Conservation (phyloP, 1,284 basidiomycete species). For the Rhodotorula sp. region DNA sequence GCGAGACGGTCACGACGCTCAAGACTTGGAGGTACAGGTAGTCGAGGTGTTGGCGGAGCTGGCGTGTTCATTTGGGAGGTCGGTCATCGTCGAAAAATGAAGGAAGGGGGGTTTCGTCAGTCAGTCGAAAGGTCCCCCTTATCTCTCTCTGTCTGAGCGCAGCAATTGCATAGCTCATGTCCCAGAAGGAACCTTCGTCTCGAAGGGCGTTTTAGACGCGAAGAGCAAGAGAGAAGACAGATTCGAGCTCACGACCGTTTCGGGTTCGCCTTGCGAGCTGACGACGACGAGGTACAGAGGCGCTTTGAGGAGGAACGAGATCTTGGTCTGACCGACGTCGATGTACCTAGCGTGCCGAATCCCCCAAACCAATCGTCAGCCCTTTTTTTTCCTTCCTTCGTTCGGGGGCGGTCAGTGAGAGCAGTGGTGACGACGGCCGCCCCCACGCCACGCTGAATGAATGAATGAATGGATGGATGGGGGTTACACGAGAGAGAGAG, state of each 20-base stretch:
- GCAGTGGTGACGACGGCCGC: too few relatives aligned
- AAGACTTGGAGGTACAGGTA: conserved; percentile 90
- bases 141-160: background rate
- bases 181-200: background rate
- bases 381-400: too few relatives aligned
- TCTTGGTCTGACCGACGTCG: conserved; percentile 69
- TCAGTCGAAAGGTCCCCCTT: too few relatives aligned
- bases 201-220: too few relatives aligned
- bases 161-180: too few relatives aligned
- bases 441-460: too few relatives aligned
- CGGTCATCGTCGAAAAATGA: too few relatives aligned
- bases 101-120: background rate
- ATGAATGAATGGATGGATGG: too few relatives aligned
- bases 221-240: background rate
- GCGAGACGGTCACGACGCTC: conserved; percentile 80
- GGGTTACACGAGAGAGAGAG: too few relatives aligned
- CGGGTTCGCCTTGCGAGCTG: conserved; percentile 84
- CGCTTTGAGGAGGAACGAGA: conserved; percentile 78
- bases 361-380: too few relatives aligned
- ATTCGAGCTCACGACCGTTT: conserved; percentile 73
- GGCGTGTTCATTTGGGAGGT: conserved; percentile 39
- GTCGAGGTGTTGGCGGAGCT: conserved; percentile 90
- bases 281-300: conserved; percentile 90
- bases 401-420: too few relatives aligned
- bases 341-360: too few relatives aligned